phyloP scores from a whole-genome alignment of 1,284 basidiomycete genomes.

The Wallemia ichthyophaga region DNA sequence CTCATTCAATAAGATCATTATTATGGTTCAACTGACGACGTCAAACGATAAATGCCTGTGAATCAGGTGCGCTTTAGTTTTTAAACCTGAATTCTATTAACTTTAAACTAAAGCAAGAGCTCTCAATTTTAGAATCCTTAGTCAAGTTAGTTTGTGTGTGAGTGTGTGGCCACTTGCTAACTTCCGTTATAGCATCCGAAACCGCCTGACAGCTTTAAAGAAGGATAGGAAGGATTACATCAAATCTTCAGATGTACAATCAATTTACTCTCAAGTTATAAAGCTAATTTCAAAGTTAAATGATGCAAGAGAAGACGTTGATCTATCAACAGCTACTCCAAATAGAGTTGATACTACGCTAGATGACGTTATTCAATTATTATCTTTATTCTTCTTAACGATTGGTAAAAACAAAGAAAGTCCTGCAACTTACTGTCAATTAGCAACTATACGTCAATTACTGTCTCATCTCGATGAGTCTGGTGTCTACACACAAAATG shows the following conservation, averaged over 20 bases:
- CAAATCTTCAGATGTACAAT: constrained; percentile 12
- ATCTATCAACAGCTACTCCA: constrained; percentile 31
- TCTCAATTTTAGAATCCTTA: constrained; percentile 76
- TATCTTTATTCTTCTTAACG: constrained; percentile 73
- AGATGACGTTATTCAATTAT: constrained; percentile 66
- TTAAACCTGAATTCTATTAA: constrained; percentile 7
- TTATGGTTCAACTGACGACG: background rate
- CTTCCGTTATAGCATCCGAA: constrained; percentile 38
- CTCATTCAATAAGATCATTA: background rate
- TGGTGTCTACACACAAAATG: constrained; percentile 63
- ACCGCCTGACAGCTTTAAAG: constrained; percentile 29
- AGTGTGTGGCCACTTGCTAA: background rate
- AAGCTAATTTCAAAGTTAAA: constrained; percentile 51
- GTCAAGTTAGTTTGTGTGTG: constrained; percentile 33
- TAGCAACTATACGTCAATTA: constrained; percentile 78
- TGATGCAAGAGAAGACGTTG: constrained; percentile 38
- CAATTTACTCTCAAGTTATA: background rate
- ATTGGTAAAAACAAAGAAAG: constrained; percentile 77
- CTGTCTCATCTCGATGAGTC: constrained; percentile 79
- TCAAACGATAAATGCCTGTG: background rate
- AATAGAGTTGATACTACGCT: constrained; percentile 77
- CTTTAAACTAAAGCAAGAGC: constrained; percentile 23
- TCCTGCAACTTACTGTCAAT: constrained; percentile 73
- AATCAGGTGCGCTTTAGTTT: background rate
- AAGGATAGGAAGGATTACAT: constrained; percentile 21